Percentiles rank a stretch among this genome's conserved stretches.
Evolutionary conservation across 2,329 filamentous ascomycete species (phyloP).

Genomic region (Aspergillus pseudoglaucus): DNA sequence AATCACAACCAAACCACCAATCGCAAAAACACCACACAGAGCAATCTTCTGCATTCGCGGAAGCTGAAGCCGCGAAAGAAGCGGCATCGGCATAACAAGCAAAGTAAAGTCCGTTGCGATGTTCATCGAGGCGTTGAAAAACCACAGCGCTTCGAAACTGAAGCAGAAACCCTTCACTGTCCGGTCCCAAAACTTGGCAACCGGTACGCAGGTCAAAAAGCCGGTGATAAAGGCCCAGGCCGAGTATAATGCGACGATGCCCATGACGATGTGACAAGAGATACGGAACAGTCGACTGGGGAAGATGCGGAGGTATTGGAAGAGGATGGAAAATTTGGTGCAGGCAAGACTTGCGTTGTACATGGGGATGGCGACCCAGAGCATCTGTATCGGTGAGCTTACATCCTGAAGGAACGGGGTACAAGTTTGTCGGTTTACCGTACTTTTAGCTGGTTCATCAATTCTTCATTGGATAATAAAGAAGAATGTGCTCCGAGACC

Average conservation of each 20-base stretch:
- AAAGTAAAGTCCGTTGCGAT: slow-evolving; percentile 39
- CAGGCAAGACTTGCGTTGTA: slow-evolving; percentile 29
- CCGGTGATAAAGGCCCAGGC: slow-evolving; percentile 32
- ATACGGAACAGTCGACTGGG: slow-evolving; percentile 23
- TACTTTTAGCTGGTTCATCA: slow-evolving; percentile 24
- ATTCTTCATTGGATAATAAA: slow-evolving; percentile 8
- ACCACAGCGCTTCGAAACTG: slow-evolving; percentile 35
- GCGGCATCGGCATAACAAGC: slow-evolving; percentile 37
- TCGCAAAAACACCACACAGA: slow-evolving; percentile 36
- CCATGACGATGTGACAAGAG: slow-evolving; percentile 30
- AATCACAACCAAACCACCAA: slow-evolving; percentile 36
- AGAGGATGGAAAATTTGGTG: slow-evolving; percentile 41
- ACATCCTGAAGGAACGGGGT: not conserved
- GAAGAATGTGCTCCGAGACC: slow-evolving; percentile 20
- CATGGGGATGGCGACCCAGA: slow-evolving; percentile 27
- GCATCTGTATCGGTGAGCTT: slow-evolving; percentile 11
- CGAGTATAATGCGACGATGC: slow-evolving; percentile 22
- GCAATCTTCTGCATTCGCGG: slow-evolving; percentile 37
- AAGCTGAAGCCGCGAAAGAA: slow-evolving; percentile 34
- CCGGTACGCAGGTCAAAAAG: slow-evolving; percentile 37
- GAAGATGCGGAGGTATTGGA: slow-evolving; percentile 44
- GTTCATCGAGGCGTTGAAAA: slow-evolving; percentile 37
- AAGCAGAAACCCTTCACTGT: slow-evolving; percentile 31
- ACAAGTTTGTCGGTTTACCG: not conserved
- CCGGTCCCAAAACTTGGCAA: slow-evolving; percentile 37